Base-by-base conservation (phyloP, 352 stramenopile species). In the Globisporangium perplexum region DNA sequence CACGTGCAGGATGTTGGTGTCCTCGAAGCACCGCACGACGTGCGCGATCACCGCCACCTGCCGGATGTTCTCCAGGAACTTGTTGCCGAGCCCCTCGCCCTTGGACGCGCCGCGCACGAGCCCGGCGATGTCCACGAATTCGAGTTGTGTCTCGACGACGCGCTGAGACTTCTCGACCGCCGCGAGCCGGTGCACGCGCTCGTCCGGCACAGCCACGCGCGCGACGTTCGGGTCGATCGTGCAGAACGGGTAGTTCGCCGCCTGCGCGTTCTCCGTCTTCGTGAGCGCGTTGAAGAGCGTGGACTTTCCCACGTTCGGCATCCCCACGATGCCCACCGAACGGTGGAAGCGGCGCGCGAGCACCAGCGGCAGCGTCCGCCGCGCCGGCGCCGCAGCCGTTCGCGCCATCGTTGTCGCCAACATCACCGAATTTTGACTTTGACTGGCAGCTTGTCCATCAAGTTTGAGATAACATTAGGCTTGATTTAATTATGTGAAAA, bases 1-100 rank as follows among this genome's bases (percentile, higher is more conserved):
- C 20, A 99, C 97, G 72, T 98, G 93, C 55, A 98, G 88, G 51
- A 99, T 97, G 76, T 99, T 96, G 20, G 96, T 89, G 73, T 99
- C 90, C 52, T 98, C 92, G 62, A 99, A 99, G 74, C 96, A 99
- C 33, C 97, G 89, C 43, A 99, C 93, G 3, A 99, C 81, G 61
- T 93, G 83, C 10, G 67, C 68, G 50, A 93, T 92, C 47, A 93
- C 83, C 1, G 75, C 82, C 45, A 94, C 83, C 53, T 92, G 78
- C 2, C 80, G 82, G 59, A 96, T 96, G 57, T 93, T 90, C 49
- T 88, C 74, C 17, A 96, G 65, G 52, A 96, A 96, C 61, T 90
- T 86, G 67, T 96, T 96, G 33, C 80, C 82, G 15, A 96, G 66
- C 7, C 86, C 86, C 69, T 92, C 82, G 39, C 86, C 86, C 39